Base-by-base conservation (phyloP, 257 asterid genomes). In the Gentiana dahurica region DNA sequence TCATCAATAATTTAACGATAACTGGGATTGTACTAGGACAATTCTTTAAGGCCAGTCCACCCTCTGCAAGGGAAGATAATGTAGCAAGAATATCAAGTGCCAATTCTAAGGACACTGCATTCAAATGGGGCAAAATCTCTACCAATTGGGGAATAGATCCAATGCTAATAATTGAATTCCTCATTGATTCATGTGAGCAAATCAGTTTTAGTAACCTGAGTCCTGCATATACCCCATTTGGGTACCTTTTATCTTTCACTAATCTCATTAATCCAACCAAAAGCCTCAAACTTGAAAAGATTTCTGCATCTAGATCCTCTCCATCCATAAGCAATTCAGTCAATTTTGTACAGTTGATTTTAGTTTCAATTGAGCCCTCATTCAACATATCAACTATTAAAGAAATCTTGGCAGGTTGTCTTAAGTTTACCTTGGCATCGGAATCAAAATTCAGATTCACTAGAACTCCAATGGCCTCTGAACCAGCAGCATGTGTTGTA, bases 351-450 rank as follows among this genome's bases (percentile, higher is more conserved):
- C 91, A 87, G 53, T 81, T 84, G 56, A 84, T 69, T 71, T 81
- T 87, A 8, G 94, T 81, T 55, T 86, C 94, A 53, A 77, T 60
- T 3, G 86, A 81, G 4, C 94, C 95, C 48, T 81, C 95, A n/a
- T 86, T 83, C 70, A 86, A 60, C 32, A 82, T 70, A 65, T 86
- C 95, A 3, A 83, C 87, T 57, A 86, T 67, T 0, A 86, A 59
- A 0, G 94, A 86, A 47, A 86, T 67, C 71, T 70, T 86, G 1
- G 81, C 76, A 1, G 94, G 94, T 51, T 86, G 90, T 80, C 79
- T 72, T 76, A 86, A 67, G 54, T 68, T 73, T 36, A 57, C 59
- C 69, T 77, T 83, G 0, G 79, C 75, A 32, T 75, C 85, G 4
- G 68, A 69, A 55, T 66, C 74, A 24, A 86, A 74, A 34, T 69